Conservation (phyloP, 129 eudicot genomes). For the Ambrosia artemisiifolia region DNA sequence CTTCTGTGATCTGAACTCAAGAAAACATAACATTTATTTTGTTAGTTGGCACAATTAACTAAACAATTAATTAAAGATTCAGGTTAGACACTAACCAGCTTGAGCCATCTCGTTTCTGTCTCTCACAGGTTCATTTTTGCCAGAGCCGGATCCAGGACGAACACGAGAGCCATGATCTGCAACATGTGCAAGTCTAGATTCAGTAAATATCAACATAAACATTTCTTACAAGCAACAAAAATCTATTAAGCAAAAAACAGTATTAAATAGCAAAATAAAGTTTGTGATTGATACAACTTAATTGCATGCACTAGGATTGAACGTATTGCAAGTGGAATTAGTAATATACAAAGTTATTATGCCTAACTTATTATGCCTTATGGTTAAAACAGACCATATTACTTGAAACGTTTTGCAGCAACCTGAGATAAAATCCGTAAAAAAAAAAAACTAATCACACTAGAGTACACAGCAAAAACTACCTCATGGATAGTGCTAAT, state of each 20-base stretch:
- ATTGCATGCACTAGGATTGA: background rate
- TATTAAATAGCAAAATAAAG: background rate
- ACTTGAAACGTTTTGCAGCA: too few species aligned
- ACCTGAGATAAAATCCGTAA: too few species aligned
- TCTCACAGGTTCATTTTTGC: conserved; percentile 30
- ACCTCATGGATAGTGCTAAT: background rate
- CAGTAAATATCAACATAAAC: background rate
- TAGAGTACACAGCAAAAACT: background rate
- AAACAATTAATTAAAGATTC: background rate
- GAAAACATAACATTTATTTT: conserved; percentile 8
- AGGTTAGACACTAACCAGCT: conserved; percentile 38
- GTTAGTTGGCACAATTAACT: background rate
- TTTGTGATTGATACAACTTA: background rate
- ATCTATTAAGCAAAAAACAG: background rate
- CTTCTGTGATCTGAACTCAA: conserved; percentile 44
- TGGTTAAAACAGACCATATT: background rate
- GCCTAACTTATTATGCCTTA: background rate
- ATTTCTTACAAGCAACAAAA: background rate
- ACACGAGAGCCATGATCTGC: conserved; percentile 56
- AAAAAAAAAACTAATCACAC: background rate
- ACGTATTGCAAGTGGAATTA: background rate
- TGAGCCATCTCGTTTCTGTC: conserved; percentile 40
- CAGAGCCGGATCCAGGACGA: conserved; percentile 71
- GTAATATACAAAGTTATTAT: background rate
- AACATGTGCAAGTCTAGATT: conserved; percentile 13